Base-by-base conservation (phyloP, 164 flowering plant species). In the Annona squamosa region DNA sequence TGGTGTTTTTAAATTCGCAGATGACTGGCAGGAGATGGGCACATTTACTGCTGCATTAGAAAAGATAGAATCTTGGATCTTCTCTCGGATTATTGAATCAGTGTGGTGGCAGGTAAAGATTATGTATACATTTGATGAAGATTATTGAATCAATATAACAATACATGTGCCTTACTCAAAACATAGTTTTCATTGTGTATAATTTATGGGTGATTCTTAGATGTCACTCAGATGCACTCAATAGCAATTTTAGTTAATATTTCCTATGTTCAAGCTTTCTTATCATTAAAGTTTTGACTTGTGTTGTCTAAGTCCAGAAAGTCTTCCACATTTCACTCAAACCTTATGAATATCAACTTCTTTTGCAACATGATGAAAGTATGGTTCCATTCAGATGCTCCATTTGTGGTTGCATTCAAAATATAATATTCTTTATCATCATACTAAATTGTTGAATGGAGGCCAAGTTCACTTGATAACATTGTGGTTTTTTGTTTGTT, bases 101-200 rank as follows among this genome's bases (percentile, higher is more conserved):
- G 91, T 96, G 19, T 96, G 99, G 99, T 93, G 99, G 98, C 98
- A 96, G 98, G 99, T 96, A 84, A 72, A 76, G 48, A 13, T 18
- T 59, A 46, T 6, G 64, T 47, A 37, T 46, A 17, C 26, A 44
- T 42, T 66, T 66, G 59, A 52, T 52, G 59, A 9, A 1, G 17
- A 10, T 5, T 4, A 9, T 10, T 7, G 17, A 52, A 9, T 52
- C 13, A 52, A 52, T 52, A 52, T 52, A 7, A 52, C 9, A 52
- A 52, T 10, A 16, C 13, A 4, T 10, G 9, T 52, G 9, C 13
- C 59, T 52, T 52, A 52, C 59, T 52, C 3, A 52, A 52, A 16
- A 52, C 37, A 26, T 26, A 26, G 37, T 26, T 26, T 26, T 26
- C 37, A 26, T 26, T 26, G 37, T 26, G 37, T 26, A 26, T 26